Percentiles rank a stretch among this genome's conserved stretches.
Conservation (phyloP, 2,329 filamentous ascomycete species). For the Arachnomyces sp. region DNA sequence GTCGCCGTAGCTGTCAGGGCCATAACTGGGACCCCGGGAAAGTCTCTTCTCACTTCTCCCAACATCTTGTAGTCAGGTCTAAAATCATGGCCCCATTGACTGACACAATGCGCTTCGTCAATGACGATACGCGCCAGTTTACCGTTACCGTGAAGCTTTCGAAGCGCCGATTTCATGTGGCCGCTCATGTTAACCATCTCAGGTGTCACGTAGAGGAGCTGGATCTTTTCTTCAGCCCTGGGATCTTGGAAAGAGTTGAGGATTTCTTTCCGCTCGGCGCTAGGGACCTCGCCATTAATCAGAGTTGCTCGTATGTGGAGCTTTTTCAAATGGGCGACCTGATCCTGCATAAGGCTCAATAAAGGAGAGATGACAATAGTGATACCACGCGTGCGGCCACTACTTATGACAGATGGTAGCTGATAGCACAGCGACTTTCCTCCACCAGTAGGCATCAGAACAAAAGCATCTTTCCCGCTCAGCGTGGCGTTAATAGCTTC, state of each 20-base stretch:
- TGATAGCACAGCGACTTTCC: conserved; percentile 98
- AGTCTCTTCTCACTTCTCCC: conserved; percentile 63
- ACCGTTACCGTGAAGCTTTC: conserved; percentile 58
- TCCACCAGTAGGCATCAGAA: conserved; percentile 95
- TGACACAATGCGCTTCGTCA: conserved; percentile 98
- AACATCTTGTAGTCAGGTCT: conserved; percentile 89
- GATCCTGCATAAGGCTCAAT: conserved; percentile 94
- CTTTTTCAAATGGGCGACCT: conserved; percentile 72
- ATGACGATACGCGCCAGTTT: conserved; percentile 88
- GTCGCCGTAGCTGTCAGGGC: conserved; percentile 94
- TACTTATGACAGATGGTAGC: conserved; percentile 74
- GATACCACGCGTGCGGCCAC: conserved; percentile 72
- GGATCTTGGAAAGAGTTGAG: conserved; percentile 55
- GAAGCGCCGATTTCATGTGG: conserved; percentile 58
- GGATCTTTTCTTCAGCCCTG: conserved; percentile 67
- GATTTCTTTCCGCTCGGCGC: conserved; percentile 57
- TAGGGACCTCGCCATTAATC: conserved; percentile 68
- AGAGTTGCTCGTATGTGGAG: conserved; percentile 71
- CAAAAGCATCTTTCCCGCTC: conserved; percentile 79
- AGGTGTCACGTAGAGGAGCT: conserved; percentile 89
- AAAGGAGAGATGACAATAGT: conserved; percentile 93
- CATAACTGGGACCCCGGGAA: conserved; percentile 79
- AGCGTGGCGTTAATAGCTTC: conserved; percentile 95
- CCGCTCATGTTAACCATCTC: conserved; percentile 89
- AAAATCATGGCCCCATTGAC: conserved; percentile 98